Conservation (phyloP, 106 monocot species). For the Vanilla planifolia region DNA sequence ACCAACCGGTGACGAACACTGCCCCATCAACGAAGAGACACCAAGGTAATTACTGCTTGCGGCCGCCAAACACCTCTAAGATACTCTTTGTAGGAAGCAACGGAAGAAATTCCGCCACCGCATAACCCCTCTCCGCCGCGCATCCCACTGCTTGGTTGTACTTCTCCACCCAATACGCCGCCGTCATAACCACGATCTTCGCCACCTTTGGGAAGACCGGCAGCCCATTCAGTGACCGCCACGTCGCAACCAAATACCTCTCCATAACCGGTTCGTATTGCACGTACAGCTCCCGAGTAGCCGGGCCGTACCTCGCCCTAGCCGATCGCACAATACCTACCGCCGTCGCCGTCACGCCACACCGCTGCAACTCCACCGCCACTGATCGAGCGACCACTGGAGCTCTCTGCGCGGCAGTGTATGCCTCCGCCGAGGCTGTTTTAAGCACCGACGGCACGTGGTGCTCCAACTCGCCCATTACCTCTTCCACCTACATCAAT, state of each 20-base stretch:
- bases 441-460: constrained; percentile 40
- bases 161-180: constrained; percentile 48
- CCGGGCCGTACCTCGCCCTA: constrained; percentile 22
- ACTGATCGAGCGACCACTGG: constrained; percentile 25
- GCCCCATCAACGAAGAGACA: too few species aligned
- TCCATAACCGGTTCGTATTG: constrained; percentile 41
- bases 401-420: constrained; percentile 17
- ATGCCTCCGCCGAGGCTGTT: constrained; percentile 20
- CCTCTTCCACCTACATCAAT: constrained; percentile 33
- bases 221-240: constrained; percentile 47
- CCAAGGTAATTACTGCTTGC: too few species aligned
- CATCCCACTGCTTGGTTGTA: constrained; percentile 37
- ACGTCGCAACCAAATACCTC: constrained; percentile 31
- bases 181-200: constrained; percentile 37
- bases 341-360: constrained; percentile 18
- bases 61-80: constrained; percentile 51
- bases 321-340: constrained; percentile 7
- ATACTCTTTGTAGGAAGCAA: constrained; percentile 48
- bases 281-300: constrained; percentile 15
- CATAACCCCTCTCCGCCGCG: constrained; percentile 21
- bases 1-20: too few species aligned
- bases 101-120: constrained; percentile 27
- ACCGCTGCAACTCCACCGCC: constrained; percentile 25
- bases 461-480: constrained; percentile 16
- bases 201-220: constrained; percentile 50